Conservation (phyloP, 2,329 filamentous ascomycete species). For the Trichoderma hamatum region DNA sequence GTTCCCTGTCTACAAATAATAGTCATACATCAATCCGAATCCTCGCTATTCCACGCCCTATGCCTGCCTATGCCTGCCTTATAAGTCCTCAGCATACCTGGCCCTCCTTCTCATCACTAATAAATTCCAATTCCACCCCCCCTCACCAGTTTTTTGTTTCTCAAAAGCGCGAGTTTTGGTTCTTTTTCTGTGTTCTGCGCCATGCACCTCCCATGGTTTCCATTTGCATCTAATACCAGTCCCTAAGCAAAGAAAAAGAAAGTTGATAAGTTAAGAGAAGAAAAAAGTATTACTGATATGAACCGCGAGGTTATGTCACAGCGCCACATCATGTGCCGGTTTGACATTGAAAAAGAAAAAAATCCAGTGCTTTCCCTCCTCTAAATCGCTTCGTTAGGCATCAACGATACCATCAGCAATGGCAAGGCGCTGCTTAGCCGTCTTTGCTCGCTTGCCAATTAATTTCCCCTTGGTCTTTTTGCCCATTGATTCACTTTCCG, state of each 20-base stretch:
- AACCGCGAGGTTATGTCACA: constrained; percentile 10
- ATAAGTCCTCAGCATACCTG: background rate
- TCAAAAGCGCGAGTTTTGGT: background rate
- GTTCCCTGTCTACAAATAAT: background rate
- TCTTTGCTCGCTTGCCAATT: constrained; percentile 61
- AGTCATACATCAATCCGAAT: constrained; percentile 15
- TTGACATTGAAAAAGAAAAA: background rate
- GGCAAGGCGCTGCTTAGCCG: constrained; percentile 67
- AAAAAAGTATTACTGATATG: constrained; percentile 20
- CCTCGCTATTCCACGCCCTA: background rate
- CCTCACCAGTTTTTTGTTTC: background rate
- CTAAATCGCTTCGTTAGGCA: constrained; percentile 26
- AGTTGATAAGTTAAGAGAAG: background rate
- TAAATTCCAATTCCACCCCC: background rate
- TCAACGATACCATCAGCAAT: constrained; percentile 63
- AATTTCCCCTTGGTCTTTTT: constrained; percentile 63
- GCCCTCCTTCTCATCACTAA: background rate
- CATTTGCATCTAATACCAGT: constrained; percentile 14
- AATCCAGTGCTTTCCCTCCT: background rate
- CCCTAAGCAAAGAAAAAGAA: background rate
- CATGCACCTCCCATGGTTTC: constrained; percentile 12
- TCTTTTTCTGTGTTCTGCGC: background rate
- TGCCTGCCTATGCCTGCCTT: background rate
- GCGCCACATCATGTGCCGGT: constrained; percentile 2
- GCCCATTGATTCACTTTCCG: constrained; percentile 56